These are phyloP conservation scores for Phytopythium delawarense DNA, from an alignment of 352 stramenopile species.

Conservation along the genomic window DNA sequence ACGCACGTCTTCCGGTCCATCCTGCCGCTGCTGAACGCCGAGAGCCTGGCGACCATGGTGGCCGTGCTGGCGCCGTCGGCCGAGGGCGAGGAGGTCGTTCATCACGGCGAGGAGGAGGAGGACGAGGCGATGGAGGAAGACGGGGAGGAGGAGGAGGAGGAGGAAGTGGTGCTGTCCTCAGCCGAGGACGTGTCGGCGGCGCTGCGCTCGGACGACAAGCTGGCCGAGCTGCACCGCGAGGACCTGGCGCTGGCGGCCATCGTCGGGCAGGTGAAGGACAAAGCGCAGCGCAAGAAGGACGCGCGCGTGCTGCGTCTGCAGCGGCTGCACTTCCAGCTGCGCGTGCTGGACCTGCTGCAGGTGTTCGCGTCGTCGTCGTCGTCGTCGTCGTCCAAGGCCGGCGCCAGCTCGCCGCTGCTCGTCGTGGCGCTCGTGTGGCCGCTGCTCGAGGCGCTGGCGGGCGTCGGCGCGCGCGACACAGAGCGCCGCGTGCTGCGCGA, in stretches of 20 bases:
- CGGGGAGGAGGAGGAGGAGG: constrained; percentile 38
- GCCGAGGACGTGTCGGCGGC: constrained; percentile 57
- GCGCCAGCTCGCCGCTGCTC: constrained; percentile 16
- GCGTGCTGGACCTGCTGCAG: constrained; percentile 75
- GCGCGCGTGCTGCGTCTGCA: constrained; percentile 60
- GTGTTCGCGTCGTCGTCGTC: constrained; percentile 64
- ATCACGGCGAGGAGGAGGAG: constrained; percentile 30
- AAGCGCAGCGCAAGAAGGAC: constrained; percentile 73
- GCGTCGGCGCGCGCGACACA: constrained; percentile 46
- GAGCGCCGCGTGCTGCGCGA: constrained; percentile 76
- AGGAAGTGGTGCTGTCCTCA: constrained; percentile 60
- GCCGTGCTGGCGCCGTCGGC: constrained; percentile 48
- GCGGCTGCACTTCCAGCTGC: constrained; percentile 83
- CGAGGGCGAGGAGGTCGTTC: constrained; percentile 27
- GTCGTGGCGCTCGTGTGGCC: constrained; percentile 51
- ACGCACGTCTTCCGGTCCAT: constrained; percentile 76
- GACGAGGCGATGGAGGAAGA: constrained; percentile 39
- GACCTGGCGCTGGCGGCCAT: constrained; percentile 78
- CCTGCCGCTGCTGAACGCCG: constrained; percentile 52
- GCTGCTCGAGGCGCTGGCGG: constrained; percentile 55
- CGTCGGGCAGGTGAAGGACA: constrained; percentile 70
- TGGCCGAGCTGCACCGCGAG: constrained; percentile 67
- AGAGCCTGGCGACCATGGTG: constrained; percentile 69
- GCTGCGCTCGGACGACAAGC: constrained; percentile 55
- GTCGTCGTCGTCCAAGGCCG: constrained; percentile 11